These are phyloP conservation scores for Pichia nanzhaoensis DNA, from an alignment of 805 yeast species.

Conservation along the genomic window DNA sequence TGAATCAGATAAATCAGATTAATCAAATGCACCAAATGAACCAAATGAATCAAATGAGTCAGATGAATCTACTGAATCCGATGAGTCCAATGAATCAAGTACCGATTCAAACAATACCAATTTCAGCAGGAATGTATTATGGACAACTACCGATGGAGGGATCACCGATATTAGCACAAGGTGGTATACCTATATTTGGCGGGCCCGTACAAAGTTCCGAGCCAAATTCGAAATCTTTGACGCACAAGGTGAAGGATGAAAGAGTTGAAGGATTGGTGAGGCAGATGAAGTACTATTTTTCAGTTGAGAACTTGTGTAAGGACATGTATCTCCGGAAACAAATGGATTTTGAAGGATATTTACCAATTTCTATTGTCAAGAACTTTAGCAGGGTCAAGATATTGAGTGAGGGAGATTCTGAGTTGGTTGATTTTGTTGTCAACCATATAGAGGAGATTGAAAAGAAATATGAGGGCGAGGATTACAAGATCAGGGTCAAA, in stretches of 20 bases:
- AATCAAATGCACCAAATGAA: too few species aligned
- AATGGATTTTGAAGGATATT: slow-evolving; percentile 69
- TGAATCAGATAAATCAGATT: too few species aligned
- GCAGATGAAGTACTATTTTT: slow-evolving; percentile 85
- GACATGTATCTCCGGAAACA: slow-evolving; percentile 74
- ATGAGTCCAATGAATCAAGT: background rate
- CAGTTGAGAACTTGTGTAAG: slow-evolving; percentile 75
- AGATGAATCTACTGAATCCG: too few species aligned
- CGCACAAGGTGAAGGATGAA: slow-evolving; percentile 10
- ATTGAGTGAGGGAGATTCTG: slow-evolving; percentile 42
- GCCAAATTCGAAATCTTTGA: too few species aligned
- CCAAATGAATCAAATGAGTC: too few species aligned
- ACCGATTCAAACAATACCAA: background rate
- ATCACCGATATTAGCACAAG: background rate
- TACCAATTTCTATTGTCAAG: slow-evolving; percentile 50
- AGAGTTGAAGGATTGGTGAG: slow-evolving; percentile 15
- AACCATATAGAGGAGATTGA: slow-evolving; percentile 21
- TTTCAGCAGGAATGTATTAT: background rate
- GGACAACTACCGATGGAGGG: background rate
- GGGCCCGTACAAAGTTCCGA: background rate
- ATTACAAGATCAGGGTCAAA: slow-evolving; percentile 49
- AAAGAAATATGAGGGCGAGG: slow-evolving; percentile 27
- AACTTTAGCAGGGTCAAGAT: slow-evolving; percentile 66
- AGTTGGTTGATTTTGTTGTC: slow-evolving; percentile 28
- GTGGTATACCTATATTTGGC: background rate